Conservation (phyloP, 1,284 basidiomycete species). For the Ustilago vetiveriae region DNA sequence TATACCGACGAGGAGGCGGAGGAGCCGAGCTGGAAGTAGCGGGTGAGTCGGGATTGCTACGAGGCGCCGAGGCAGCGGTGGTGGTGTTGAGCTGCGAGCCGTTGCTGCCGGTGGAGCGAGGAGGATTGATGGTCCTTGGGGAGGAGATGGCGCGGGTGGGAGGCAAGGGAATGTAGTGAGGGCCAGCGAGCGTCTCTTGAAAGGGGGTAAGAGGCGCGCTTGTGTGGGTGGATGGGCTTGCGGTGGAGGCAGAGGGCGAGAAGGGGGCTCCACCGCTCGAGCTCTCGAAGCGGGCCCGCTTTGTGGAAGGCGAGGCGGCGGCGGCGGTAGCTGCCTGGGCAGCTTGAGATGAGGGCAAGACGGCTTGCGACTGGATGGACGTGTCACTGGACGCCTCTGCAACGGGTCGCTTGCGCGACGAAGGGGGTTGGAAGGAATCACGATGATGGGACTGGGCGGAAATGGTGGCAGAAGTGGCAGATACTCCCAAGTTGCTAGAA, state of each 20-base stretch:
- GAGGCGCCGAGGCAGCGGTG: neutral
- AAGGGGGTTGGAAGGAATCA: slow-evolving; percentile 24
- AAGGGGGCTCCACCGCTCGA: slow-evolving; percentile 16
- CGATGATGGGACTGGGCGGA: slow-evolving; percentile 16
- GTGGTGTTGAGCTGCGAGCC: neutral
- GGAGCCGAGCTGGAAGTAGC: slow-evolving; percentile 8
- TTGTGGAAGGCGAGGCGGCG: slow-evolving; percentile 34
- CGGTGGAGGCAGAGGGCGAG: slow-evolving; percentile 4
- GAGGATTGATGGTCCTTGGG: slow-evolving; percentile 7
- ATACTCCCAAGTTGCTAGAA: slow-evolving; percentile 40
- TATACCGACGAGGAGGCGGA: slow-evolving; percentile 8
- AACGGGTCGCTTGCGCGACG: slow-evolving; percentile 41
- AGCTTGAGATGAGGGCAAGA: neutral
- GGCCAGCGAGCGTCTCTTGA: slow-evolving; percentile 16
- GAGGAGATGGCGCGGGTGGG: slow-evolving; percentile 33
- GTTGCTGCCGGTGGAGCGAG: slow-evolving; percentile 21
- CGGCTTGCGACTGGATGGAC: slow-evolving; percentile 6
- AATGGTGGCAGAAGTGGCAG: slow-evolving; percentile 33
- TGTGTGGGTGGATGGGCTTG: neutral
- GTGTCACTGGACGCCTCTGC: slow-evolving; percentile 13
- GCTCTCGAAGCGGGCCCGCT: slow-evolving; percentile 45
- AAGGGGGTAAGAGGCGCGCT: slow-evolving; percentile 17
- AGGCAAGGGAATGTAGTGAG: slow-evolving; percentile 37
- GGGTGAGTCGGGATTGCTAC: slow-evolving; percentile 24
- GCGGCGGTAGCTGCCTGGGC: slow-evolving; percentile 29